Base-by-base conservation (phyloP, 371 early-diverging fungal species). In the Apophysomyces variabilis region DNA sequence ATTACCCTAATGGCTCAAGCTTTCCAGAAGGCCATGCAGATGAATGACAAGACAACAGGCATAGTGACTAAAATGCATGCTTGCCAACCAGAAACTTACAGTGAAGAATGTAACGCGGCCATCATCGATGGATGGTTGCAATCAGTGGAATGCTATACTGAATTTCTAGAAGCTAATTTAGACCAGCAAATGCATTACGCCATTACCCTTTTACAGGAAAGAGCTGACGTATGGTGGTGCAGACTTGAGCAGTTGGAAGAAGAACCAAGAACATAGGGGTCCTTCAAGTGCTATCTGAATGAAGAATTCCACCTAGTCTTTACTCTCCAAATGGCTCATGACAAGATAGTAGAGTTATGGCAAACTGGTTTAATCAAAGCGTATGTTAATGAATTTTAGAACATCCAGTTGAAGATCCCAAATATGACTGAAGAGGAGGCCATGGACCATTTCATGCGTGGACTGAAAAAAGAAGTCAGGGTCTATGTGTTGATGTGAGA, bases 391-490 rank as follows among this genome's bases (percentile, higher is more conserved):
- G 0, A 9, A 26, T 65, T 58, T 37, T 35, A 47, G 16, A 38
- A 35, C 1, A n/a, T 50, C 7, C 57, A 46, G 6, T 6, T 39
- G 7, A 6, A 36, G 38, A 5, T 65, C 5, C 65, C 59, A 0
- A 16, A 41, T 4, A 58, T 65, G 59, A 65, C 21, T 1, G 65
- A 65, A 5, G 45, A 65, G 59, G 65, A 65, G 41, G 65, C 65
- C 5, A n/a, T 58, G 37, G 59, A 65, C 45, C 59, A 46, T 32
- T 65, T 65, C 36, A 5, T 35, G n/a, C 44, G 58, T 11, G 65
- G 59, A 11, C 12, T 65, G 9, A 6, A 58, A 1, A 43, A 36
- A 3, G 21, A 38, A 9, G 38, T 65, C 0, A 58, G 58, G 7
- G 46, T 32, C 39, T 4, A 64, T 7, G 57, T 64, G 11, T 7